phyloP scores from a whole-genome alignment of 495 filamentous ascomycete genomes.

The Aspergillus diversus region DNA sequence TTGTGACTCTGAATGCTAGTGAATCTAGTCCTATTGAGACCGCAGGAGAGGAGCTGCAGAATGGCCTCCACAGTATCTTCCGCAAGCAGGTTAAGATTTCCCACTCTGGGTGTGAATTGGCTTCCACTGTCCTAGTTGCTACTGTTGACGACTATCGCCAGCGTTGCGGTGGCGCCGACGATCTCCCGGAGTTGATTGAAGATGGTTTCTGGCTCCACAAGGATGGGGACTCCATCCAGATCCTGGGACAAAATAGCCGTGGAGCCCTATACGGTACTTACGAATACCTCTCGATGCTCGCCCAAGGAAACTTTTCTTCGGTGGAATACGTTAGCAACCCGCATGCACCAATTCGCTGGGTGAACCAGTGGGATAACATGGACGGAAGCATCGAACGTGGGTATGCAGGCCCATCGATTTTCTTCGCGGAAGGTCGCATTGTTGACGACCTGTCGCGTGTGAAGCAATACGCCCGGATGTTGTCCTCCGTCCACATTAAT shows the following conservation, averaged over 20 bases:
- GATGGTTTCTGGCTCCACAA: conserved; percentile 68
- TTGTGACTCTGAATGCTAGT: conserved; percentile 59
- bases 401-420: conserved; percentile 71
- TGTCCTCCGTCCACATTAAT: conserved; percentile 71
- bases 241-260: conserved; percentile 69
- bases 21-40: conserved; percentile 57
- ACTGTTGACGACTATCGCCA: conserved; percentile 56
- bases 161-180: conserved; percentile 34
- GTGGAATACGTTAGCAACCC: conserved; percentile 60
- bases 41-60: conserved; percentile 62
- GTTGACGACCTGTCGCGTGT: conserved; percentile 60
- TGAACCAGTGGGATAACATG: conserved; percentile 77
- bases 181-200: conserved; percentile 51
- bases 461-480: conserved; percentile 65
- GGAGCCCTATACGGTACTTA: conserved; percentile 72
- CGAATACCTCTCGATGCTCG: conserved; percentile 66
- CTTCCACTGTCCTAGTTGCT: conserved; percentile 56
- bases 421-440: conserved; percentile 62
- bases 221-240: conserved; percentile 49
- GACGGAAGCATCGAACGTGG: conserved; percentile 72
- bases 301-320: conserved; percentile 61
- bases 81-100: conserved; percentile 44
- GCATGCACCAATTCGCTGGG: conserved; percentile 66
- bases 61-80: conserved; percentile 59
- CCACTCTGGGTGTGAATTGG: conserved; percentile 27